phyloP scores from a whole-genome alignment of 2,329 filamentous ascomycete genomes.

The Phyllosticta citribraziliensis region DNA sequence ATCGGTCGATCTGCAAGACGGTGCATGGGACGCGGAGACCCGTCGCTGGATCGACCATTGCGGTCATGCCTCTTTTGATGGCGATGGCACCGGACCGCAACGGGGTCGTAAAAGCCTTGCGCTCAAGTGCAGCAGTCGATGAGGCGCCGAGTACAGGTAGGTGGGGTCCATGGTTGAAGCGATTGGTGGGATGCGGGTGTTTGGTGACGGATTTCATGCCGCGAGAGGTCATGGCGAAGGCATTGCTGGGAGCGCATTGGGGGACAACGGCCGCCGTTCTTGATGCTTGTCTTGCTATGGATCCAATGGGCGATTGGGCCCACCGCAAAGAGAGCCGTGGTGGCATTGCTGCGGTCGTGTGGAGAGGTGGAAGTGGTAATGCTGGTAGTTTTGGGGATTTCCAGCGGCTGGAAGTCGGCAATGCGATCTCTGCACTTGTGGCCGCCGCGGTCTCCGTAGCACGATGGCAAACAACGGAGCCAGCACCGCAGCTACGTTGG shows the following conservation, averaged over 20 bases:
- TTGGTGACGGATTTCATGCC: conserved; percentile 4
- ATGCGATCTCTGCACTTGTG: conserved; percentile 5
- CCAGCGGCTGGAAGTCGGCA: conserved; percentile 2
- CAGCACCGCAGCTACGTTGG: not conserved
- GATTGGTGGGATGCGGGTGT: conserved; percentile 16
- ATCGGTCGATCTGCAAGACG: conserved; percentile 84
- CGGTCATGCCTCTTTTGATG: conserved; percentile 93
- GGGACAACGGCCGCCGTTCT: not conserved
- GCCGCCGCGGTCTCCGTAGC: conserved; percentile 7
- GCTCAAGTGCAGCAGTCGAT: conserved; percentile 48
- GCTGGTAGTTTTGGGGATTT: not conserved
- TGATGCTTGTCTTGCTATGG: not conserved
- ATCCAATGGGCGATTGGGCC: not conserved
- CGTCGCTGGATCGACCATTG: conserved; percentile 67
- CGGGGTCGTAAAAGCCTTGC: conserved; percentile 48
- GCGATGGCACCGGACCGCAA: conserved; percentile 73
- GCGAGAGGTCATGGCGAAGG: not conserved
- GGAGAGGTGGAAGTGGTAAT: not conserved
- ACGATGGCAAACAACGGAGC: not conserved
- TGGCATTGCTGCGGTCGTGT: conserved; percentile 1
- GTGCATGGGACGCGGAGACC: conserved; percentile 77
- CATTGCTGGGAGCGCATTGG: conserved; percentile 2
- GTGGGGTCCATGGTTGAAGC: conserved; percentile 43
- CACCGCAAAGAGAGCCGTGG: not conserved
- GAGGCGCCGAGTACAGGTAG: conserved; percentile 46